Evolutionary conservation across 2,329 filamentous ascomycete species (phyloP).

Genomic region (Grosmannia clavigera): DNA sequence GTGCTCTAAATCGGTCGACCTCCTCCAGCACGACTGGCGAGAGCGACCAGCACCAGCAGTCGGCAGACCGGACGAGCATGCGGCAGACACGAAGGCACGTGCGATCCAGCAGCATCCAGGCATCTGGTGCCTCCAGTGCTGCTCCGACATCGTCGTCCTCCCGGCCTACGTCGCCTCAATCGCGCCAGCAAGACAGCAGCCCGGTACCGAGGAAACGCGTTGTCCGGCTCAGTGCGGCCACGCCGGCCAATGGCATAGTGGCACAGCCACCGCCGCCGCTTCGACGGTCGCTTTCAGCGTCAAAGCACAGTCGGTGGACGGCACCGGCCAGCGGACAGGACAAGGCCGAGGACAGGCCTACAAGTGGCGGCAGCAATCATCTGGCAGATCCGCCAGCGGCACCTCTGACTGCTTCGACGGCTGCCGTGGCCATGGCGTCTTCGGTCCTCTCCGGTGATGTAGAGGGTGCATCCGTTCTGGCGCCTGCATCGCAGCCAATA

Average conservation of each 20-base stretch:
- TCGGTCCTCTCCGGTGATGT: background rate
- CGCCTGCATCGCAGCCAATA: background rate
- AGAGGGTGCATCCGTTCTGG: background rate
- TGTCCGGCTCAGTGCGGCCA: constrained; percentile 36
- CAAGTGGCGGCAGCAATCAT: constrained; percentile 13
- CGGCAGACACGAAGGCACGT: constrained; percentile 27
- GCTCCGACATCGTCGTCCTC: constrained; percentile 14
- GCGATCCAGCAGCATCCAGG: constrained; percentile 35
- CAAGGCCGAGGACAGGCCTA: background rate
- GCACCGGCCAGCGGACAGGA: constrained; percentile 6
- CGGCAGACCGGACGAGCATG: constrained; percentile 7
- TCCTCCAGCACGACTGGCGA: constrained; percentile 26
- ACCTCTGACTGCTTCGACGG: background rate
- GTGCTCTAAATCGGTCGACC: constrained; percentile 32
- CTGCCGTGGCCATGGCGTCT: background rate
- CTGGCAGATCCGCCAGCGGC: background rate
- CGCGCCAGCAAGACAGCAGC: constrained; percentile 32
- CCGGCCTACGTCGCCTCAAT: constrained; percentile 27
- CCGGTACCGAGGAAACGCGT: constrained; percentile 42
- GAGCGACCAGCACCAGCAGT: constrained; percentile 11
- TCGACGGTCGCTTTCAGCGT: constrained; percentile 36
- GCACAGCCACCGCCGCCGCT: constrained; percentile 30
- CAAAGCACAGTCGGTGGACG: constrained; percentile 14
- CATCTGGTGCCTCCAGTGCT: constrained; percentile 3
- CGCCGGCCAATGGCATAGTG: constrained; percentile 19